These are phyloP conservation scores for Penicillium verrucosum DNA, from an alignment of 2,329 filamentous ascomycete species.

Conservation along the genomic window DNA sequence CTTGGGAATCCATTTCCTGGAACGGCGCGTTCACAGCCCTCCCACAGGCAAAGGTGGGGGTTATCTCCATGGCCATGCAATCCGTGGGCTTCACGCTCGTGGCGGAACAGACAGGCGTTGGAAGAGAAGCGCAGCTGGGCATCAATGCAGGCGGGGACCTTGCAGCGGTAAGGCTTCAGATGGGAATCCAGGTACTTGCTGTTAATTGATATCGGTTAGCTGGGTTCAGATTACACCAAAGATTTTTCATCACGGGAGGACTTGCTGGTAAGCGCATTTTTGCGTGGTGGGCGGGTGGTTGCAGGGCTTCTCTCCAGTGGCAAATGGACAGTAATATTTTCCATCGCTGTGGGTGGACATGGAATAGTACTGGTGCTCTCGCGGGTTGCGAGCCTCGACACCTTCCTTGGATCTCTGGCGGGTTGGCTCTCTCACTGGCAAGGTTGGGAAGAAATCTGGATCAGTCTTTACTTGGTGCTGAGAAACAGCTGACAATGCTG, in stretches of 20 bases:
- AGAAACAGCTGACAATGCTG: constrained; percentile 32
- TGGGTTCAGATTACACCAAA: constrained; percentile 1
- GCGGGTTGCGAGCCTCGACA: constrained; percentile 38
- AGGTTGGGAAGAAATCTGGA: constrained; percentile 35
- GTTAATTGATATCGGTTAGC: constrained; percentile 25
- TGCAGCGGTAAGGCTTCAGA: constrained; percentile 94
- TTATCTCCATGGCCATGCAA: constrained; percentile 94
- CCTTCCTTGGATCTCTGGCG: constrained; percentile 39
- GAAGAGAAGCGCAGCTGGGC: constrained; percentile 91
- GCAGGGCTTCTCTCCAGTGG: constrained; percentile 65
- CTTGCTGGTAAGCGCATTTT: constrained; percentile 99
- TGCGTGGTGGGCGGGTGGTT: constrained; percentile 91
- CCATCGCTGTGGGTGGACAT: constrained; percentile 59
- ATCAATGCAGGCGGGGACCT: constrained; percentile 76
- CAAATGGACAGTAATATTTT: constrained; percentile 90
- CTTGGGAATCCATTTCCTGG: constrained; percentile 87
- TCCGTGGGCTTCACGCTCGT: constrained; percentile 92
- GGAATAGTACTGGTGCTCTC: constrained; percentile 44
- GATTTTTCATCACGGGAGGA: constrained; percentile 16
- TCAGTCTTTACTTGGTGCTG: constrained; percentile 33
- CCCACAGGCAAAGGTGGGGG: constrained; percentile 83
- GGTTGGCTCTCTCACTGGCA: constrained; percentile 34
- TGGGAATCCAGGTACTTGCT: constrained; percentile 98
- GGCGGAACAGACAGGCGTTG: constrained; percentile 87
- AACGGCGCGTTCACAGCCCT: constrained; percentile 79